Evolutionary conservation across 441 rosid genomes (phyloP), one percentile per base, ranked within the genome.

Genomic region (Jatropha multifida): DNA sequence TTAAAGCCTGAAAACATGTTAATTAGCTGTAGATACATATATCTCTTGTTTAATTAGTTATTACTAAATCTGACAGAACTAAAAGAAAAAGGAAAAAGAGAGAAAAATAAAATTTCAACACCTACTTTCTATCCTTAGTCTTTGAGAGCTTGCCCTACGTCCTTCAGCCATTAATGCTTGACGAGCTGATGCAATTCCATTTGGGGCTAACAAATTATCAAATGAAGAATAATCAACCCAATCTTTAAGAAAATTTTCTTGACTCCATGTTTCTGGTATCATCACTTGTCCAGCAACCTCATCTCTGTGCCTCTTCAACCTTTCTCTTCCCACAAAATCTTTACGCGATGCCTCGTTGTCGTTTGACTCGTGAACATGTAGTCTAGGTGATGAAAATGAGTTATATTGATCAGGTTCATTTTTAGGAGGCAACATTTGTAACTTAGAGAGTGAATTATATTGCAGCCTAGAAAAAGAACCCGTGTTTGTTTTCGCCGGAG

Each of bases 231-330:
- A 86, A 69, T 90, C 92, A 55, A 89, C 85, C 97, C 97, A 92
- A 41, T 90, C 92, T 71, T 65, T 83, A 9, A 92, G 86, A 74
- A 85, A 73, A 23, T 79, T 84, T 71, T 90, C 96, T 56, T 89
- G 85, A 0, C 87, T 90, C 97, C 97, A 92, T 8, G 62, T 80
- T 0, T 92, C 96, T 10, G 96, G 97, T 80, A 92, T 85, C 74
- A 63, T 55, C 46, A 92, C 88, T 55, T 78, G 74, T 17, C 96
- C 94, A 0, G 92, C 90, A 42, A 90, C 87, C 68, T 86, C 92
- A 56, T 85, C 89, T 73, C 91, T 74, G 52, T 87, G 92, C 81
- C 93, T 85, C 83, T 89, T 89, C 26, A 89, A 82, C 81, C 86
- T 83, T 76, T 92, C 96, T 2, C 91, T 83, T 49, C 94, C 92